A percentile compares a stretch with the other conserved stretches of the same genome.
phyloP scores from a whole-genome alignment of 1,284 basidiomycete genomes.

The Apiotrichum gamsii region DNA sequence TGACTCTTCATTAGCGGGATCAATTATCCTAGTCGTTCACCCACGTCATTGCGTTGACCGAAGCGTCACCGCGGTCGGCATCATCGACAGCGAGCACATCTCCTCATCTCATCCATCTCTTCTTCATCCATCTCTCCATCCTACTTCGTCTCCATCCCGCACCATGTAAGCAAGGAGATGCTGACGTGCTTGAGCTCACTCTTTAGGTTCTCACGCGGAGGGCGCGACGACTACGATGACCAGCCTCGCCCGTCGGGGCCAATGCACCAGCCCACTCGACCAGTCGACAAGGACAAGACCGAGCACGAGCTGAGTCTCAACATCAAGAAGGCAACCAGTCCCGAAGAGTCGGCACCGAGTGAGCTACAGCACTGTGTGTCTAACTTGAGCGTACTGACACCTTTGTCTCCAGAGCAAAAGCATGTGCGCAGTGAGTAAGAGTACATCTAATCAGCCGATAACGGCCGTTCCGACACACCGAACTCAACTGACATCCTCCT shows the following conservation, averaged over 20 bases:
- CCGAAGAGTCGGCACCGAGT: conserved; percentile 72
- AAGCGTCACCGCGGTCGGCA: too few relatives aligned
- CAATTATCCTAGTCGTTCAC: too few relatives aligned
- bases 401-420: conserved; percentile 72
- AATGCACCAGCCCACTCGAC: conserved; percentile 79
- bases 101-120: neutral
- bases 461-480: neutral
- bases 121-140: neutral
- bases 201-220: conserved; percentile 28
- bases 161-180: neutral
- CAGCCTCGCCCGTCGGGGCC: conserved; percentile 15
- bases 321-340: conserved; percentile 92
- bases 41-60: too few relatives aligned
- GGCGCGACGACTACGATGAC: conserved; percentile 27
- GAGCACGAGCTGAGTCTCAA: conserved; percentile 84
- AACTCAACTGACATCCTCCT: neutral
- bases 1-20: too few relatives aligned
- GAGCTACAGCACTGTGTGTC: conserved; percentile 6
- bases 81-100: too few relatives aligned
- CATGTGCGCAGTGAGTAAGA: conserved; percentile 85
- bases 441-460: too few relatives aligned
- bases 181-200: neutral
- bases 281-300: conserved; percentile 94
- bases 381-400: conserved; percentile 9
- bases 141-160: too few relatives aligned